A percentile compares a stretch with the other conserved stretches of the same genome.
Evolutionary conservation across 1,284 basidiomycete species (phyloP).

Genomic region (Ustilago loliicola): DNA sequence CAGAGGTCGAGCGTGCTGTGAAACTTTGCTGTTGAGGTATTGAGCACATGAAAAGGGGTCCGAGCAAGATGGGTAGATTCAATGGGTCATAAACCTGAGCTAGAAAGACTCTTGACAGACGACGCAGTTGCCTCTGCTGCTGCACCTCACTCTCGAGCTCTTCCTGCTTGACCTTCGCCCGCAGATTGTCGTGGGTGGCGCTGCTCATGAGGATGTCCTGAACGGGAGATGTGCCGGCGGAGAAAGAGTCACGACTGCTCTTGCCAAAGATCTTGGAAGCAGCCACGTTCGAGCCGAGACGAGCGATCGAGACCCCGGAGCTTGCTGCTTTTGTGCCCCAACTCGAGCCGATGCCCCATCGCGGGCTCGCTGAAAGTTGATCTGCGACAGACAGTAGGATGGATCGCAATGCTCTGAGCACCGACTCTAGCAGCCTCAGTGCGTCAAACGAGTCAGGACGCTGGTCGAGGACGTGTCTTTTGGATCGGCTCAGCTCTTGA

Average conservation of each 20-base stretch:
- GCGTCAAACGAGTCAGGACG: conserved; percentile 11
- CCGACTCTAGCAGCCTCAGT: conserved; percentile 49
- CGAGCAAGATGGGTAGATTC: conserved; percentile 47
- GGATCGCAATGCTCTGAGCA: conserved; percentile 57
- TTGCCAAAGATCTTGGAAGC: conserved; percentile 50
- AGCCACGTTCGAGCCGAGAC: conserved; percentile 24
- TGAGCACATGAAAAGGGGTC: conserved; percentile 51
- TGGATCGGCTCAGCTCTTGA: conserved; percentile 16
- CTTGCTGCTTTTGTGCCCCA: conserved; percentile 48
- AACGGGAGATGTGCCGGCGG: conserved; percentile 13
- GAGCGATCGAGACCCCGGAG: conserved; percentile 36
- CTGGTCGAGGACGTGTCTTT: conserved; percentile 29
- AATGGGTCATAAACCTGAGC: conserved; percentile 37
- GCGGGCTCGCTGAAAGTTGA: conserved; percentile 57
- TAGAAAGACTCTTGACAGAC: conserved; percentile 37
- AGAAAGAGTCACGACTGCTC: conserved; percentile 34
- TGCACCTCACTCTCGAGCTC: conserved; percentile 16
- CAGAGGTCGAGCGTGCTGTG: neutral
- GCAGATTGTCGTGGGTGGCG: conserved; percentile 38
- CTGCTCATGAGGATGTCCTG: conserved; percentile 45
- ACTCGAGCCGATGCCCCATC: conserved; percentile 64
- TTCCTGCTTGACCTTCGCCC: conserved; percentile 20
- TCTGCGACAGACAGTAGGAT: conserved; percentile 60
- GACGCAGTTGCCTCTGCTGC: conserved; percentile 39
- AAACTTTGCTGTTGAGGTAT: conserved; percentile 36